Percentiles rank a stretch among this genome's conserved stretches.
phyloP scores from a whole-genome alignment of 768 basidiomycete genomes.

The Erythrobasidium yunnanense region DNA sequence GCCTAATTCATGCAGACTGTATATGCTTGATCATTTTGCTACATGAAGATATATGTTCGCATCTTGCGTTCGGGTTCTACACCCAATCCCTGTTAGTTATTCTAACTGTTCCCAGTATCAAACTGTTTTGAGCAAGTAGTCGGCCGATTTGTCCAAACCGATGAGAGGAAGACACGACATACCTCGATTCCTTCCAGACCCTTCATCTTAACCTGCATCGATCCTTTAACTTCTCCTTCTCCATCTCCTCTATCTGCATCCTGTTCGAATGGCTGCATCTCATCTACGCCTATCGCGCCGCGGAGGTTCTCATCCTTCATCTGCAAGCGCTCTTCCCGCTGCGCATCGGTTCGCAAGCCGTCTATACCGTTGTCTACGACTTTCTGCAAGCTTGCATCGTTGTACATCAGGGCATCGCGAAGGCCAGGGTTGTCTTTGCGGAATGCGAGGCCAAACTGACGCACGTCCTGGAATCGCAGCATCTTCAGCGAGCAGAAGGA shows the following conservation, averaged over 20 bases:
- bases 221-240: slow-evolving; percentile 22
- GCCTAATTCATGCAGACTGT: too few relatives aligned
- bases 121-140: not conserved
- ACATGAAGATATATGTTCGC: too few relatives aligned
- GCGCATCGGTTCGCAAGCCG: slow-evolving; percentile 11
- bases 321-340: not conserved
- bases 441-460: slow-evolving; percentile 14
- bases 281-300: slow-evolving; percentile 15
- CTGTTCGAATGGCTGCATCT: not conserved
- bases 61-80: too few relatives aligned
- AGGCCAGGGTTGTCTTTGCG: slow-evolving; percentile 13
- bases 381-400: slow-evolving; percentile 13
- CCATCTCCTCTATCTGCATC: slow-evolving; percentile 9
- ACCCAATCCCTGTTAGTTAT: too few relatives aligned
- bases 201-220: slow-evolving; percentile 13
- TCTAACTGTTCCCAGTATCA: slow-evolving; percentile 22
- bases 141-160: too few relatives aligned
- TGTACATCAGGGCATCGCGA: slow-evolving; percentile 21
- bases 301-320: not conserved
- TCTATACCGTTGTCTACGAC: slow-evolving; percentile 25
- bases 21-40: too few relatives aligned
- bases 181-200: slow-evolving; percentile 20
- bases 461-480: slow-evolving; percentile 42
- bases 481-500: not conserved
- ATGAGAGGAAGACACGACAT: not conserved